Conservation (phyloP, 2,329 filamentous ascomycete species). For the Pseudocercospora macadamiae region DNA sequence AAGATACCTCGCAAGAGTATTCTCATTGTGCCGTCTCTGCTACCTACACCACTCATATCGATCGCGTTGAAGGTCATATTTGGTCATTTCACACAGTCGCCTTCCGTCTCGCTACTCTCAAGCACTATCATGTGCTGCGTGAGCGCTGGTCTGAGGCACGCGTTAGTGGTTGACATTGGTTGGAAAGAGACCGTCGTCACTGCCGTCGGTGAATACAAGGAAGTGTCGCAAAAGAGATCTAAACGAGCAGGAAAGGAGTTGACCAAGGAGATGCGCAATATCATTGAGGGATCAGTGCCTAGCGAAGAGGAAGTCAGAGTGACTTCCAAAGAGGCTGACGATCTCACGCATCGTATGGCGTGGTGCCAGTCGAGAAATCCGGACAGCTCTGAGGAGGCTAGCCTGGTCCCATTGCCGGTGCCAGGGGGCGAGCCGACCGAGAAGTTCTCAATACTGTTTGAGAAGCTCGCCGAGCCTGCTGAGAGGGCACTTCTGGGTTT, state of each 20-base stretch:
- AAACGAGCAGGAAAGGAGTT: constrained; percentile 75
- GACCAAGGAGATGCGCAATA: constrained; percentile 67
- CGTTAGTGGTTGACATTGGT: constrained; percentile 83
- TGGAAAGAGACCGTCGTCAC: constrained; percentile 90
- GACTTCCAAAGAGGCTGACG: constrained; percentile 77
- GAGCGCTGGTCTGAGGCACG: constrained; percentile 82
- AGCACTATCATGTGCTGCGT: constrained; percentile 73
- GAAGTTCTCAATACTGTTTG: constrained; percentile 66
- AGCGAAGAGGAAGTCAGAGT: constrained; percentile 43
- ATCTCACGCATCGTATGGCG: constrained; percentile 71
- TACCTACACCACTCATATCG: constrained; percentile 78
- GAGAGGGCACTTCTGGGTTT: constrained; percentile 73
- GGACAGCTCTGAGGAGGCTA: constrained; percentile 7
- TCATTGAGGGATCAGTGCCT: constrained; percentile 62
- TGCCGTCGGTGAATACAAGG: constrained; percentile 86
- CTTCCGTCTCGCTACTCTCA: constrained; percentile 79
- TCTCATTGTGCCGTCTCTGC: constrained; percentile 73
- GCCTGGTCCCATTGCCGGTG: constrained; percentile 32
- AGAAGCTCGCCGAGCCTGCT: constrained; percentile 71
- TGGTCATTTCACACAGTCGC: constrained; percentile 75
- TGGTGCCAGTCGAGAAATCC: constrained; percentile 65
- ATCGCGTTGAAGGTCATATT: constrained; percentile 78
- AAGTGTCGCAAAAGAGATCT: constrained; percentile 71
- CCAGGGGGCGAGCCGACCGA: constrained; percentile 26
- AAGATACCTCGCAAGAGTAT: constrained; percentile 70